Evolutionary conservation across 352 stramenopile species (phyloP).

Genomic region (Phytophthora citricola): DNA sequence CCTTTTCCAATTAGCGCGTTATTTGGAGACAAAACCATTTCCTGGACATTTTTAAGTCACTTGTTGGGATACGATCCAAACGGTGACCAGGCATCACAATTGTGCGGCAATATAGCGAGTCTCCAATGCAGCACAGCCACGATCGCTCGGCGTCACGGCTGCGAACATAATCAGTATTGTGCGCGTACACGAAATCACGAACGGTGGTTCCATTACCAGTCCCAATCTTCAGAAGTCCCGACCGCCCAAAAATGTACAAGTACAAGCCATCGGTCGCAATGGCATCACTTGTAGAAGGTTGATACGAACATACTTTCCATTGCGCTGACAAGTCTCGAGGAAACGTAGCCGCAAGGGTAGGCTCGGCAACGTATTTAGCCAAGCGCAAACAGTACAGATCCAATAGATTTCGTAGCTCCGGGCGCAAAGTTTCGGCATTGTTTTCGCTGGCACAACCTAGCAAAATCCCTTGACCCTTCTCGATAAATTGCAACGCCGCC

Average conservation of each 20-base stretch:
- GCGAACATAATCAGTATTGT: constrained; percentile 65
- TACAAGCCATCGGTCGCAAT: constrained; percentile 75
- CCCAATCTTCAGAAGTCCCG: constrained; percentile 73
- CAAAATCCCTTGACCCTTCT: constrained; percentile 31
- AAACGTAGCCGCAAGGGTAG: constrained; percentile 56
- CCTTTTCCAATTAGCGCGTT: constrained; percentile 35
- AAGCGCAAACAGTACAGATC: constrained; percentile 40
- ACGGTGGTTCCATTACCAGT: constrained; percentile 70
- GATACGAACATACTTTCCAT: constrained; percentile 73
- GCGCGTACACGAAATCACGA: constrained; percentile 74
- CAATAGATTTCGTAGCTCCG: constrained; percentile 36
- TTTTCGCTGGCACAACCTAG: constrained; percentile 12
- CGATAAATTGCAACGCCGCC: constrained; percentile 41
- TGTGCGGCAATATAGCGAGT: constrained; percentile 74
- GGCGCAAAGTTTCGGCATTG: constrained; percentile 6
- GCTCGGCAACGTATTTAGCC: constrained; percentile 27
- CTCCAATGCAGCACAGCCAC: constrained; percentile 78
- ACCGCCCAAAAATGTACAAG: constrained; percentile 73
- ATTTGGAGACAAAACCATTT: constrained; percentile 65
- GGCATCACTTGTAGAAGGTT: constrained; percentile 69
- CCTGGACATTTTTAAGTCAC: constrained; percentile 54
- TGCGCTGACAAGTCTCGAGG: constrained; percentile 61
- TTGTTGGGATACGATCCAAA: constrained; percentile 65
- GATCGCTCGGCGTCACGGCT: constrained; percentile 71
- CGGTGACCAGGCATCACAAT: constrained; percentile 71